These are phyloP conservation scores for Colletotrichum agaves DNA, from an alignment of 2,329 filamentous ascomycete species.

Conservation along the genomic window DNA sequence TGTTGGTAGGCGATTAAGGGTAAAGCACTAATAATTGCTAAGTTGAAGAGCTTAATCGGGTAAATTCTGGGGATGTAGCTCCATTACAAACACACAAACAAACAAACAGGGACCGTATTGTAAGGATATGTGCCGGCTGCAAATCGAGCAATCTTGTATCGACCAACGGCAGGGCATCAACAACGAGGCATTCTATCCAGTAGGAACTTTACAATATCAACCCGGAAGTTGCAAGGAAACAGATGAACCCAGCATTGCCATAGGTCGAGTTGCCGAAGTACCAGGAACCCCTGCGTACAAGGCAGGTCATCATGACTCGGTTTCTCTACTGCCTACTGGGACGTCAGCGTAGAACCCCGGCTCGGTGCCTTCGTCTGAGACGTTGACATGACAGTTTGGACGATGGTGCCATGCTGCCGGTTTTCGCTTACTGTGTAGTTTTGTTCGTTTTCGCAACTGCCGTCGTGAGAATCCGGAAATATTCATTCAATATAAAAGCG, in stretches of 20 bases:
- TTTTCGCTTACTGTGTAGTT: not conserved
- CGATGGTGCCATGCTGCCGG: not conserved
- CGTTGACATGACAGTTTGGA: slow-evolving; percentile 1
- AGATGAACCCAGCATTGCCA: slow-evolving; percentile 5
- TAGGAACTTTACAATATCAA: not conserved
- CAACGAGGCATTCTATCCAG: not conserved
- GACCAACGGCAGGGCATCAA: not conserved
- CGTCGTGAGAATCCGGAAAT: not conserved
- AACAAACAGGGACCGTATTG: too few species aligned
- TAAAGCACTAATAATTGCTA: too few species aligned
- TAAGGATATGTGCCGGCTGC: not conserved
- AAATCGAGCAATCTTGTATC: slow-evolving; percentile 20
- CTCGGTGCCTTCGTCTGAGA: not conserved
- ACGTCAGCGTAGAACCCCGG: not conserved
- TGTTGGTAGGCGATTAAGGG: too few species aligned
- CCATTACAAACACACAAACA: too few species aligned
- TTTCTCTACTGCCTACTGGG: not conserved
- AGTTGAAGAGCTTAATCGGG: too few species aligned
- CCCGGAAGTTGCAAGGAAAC: not conserved
- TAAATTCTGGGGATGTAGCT: too few species aligned
- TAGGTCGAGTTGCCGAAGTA: not conserved
- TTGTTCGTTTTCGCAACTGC: not conserved
- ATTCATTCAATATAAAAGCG: not conserved
- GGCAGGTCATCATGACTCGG: not conserved
- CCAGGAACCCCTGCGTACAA: not conserved